Evolutionary conservation across 805 yeast genomes (phyloP).

Genomic region (Candida insectalens): DNA sequence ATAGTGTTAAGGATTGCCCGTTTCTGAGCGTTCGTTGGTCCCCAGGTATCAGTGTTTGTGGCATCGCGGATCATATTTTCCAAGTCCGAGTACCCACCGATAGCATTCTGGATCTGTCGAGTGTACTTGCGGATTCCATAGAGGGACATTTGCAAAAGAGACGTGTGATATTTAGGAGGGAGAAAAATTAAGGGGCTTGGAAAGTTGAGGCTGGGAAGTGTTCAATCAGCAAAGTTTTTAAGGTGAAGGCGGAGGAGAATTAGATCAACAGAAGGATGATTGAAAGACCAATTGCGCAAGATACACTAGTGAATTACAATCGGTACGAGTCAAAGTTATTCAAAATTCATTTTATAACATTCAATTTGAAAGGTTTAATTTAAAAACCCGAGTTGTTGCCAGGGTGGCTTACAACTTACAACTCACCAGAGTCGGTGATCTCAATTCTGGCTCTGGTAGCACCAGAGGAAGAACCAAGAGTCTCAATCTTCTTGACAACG

Average conservation of each 20-base stretch:
- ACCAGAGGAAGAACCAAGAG: slow-evolving; percentile 45
- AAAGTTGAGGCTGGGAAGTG: no score
- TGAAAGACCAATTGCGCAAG: no score
- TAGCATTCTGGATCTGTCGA: slow-evolving; percentile 27
- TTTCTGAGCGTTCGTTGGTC: slow-evolving; percentile 37
- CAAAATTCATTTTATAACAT: no score
- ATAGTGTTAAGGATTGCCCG: slow-evolving; percentile 19
- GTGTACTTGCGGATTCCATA: slow-evolving; percentile 21
- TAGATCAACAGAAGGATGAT: no score
- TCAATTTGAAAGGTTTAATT: no score
- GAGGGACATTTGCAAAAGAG: slow-evolving; percentile 9
- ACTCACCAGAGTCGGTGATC: slow-evolving; percentile 52
- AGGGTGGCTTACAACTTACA: slow-evolving; percentile 24
- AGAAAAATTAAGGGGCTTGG: no score
- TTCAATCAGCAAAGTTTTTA: no score
- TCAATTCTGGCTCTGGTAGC: slow-evolving; percentile 40
- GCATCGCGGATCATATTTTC: slow-evolving; percentile 30
- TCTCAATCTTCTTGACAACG: slow-evolving; percentile 80
- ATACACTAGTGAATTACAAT: no score
- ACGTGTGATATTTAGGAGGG: no score
- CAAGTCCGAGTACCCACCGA: slow-evolving; percentile 21
- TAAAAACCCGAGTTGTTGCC: no score
- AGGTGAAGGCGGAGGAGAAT: no score
- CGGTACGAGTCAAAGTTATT: no score
- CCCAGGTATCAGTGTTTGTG: slow-evolving; percentile 45